phyloP scores from a whole-genome alignment of 2,329 filamentous ascomycete species.

The Stemphylium lycopersici region DNA sequence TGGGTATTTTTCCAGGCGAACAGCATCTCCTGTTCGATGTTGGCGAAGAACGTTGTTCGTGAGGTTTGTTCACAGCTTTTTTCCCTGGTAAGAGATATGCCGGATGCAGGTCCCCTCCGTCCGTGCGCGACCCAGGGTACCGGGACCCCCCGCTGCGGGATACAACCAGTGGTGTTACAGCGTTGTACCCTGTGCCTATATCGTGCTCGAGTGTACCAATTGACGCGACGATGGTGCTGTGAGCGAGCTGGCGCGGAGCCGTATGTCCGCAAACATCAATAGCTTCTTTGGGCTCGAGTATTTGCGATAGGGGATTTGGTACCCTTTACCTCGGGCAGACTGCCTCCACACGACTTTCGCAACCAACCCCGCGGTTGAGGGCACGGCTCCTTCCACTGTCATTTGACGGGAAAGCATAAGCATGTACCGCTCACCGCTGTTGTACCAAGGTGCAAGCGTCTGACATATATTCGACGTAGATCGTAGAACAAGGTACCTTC shows the following conservation, averaged over 20 bases:
- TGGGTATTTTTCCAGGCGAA: slow-evolving; percentile 12
- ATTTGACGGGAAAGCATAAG: slow-evolving; percentile 6
- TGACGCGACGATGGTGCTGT: slow-evolving; percentile 15
- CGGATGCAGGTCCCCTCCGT: slow-evolving; percentile 27
- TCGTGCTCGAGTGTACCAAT: slow-evolving; percentile 22
- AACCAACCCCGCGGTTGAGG: too few species aligned
- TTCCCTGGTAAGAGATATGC: slow-evolving; percentile 15
- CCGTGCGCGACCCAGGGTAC: slow-evolving; percentile 17
- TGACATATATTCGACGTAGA: slow-evolving; percentile 8
- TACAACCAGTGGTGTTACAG: slow-evolving; percentile 17
- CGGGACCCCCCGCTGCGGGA: slow-evolving; percentile 3
- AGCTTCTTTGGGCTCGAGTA: slow-evolving; percentile 21
- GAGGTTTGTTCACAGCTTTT: neutral
- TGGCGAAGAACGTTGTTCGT: neutral
- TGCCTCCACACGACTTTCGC: slow-evolving; percentile 18
- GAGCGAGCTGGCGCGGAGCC: slow-evolving; percentile 19
- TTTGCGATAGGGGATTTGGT: slow-evolving; percentile 23
- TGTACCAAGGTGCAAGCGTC: slow-evolving; percentile 5
- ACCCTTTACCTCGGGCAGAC: slow-evolving; percentile 33
- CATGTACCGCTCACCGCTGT: slow-evolving; percentile 24
- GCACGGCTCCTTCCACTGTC: neutral
- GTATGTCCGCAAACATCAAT: slow-evolving; percentile 31
- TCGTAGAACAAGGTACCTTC: neutral
- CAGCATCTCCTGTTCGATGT: neutral
- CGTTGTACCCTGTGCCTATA: slow-evolving; percentile 19